These are phyloP conservation scores for Gilbertella persicaria DNA, from an alignment of 371 early-diverging fungal genomes.

Conservation along the genomic window DNA sequence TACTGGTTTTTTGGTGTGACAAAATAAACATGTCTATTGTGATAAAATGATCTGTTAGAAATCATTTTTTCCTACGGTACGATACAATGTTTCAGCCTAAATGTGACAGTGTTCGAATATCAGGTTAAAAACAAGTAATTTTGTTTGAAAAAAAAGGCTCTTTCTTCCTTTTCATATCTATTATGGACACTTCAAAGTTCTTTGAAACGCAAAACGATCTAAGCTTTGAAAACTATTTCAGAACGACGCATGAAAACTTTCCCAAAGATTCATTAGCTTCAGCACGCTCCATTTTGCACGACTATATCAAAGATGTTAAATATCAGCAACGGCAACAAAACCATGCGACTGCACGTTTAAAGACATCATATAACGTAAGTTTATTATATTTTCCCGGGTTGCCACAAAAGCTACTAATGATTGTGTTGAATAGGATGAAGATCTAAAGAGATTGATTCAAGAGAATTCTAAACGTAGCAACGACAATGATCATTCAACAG, in stretches of 20 bases:
- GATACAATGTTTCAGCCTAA: no score
- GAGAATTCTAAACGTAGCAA: constrained; percentile 2
- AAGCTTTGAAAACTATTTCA: constrained; percentile 8
- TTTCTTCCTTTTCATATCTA: no score
- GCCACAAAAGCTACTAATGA: background rate
- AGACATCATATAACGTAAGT: constrained; percentile 5
- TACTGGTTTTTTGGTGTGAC: no score
- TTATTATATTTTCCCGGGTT: background rate
- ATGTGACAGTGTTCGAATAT: no score
- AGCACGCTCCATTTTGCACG: constrained; percentile 6
- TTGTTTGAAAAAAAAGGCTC: no score
- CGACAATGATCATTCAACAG: constrained; percentile 8
- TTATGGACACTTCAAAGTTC: constrained; percentile 14
- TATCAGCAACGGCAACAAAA: background rate
- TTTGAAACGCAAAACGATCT: constrained; percentile 8
- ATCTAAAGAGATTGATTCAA: constrained; percentile 1
- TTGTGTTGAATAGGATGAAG: constrained; percentile 5
- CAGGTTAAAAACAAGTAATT: no score
- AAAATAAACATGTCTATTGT: no score
- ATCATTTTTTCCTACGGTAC: no score
- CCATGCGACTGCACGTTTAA: constrained; percentile 2
- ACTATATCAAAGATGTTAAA: constrained; percentile 11
- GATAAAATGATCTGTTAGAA: no score
- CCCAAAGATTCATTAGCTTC: constrained; percentile 10
- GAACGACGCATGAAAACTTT: constrained; percentile 6